These are phyloP conservation scores for Arthrinium puccinioides DNA, from an alignment of 2,329 filamentous ascomycete genomes.

Conservation along the genomic window DNA sequence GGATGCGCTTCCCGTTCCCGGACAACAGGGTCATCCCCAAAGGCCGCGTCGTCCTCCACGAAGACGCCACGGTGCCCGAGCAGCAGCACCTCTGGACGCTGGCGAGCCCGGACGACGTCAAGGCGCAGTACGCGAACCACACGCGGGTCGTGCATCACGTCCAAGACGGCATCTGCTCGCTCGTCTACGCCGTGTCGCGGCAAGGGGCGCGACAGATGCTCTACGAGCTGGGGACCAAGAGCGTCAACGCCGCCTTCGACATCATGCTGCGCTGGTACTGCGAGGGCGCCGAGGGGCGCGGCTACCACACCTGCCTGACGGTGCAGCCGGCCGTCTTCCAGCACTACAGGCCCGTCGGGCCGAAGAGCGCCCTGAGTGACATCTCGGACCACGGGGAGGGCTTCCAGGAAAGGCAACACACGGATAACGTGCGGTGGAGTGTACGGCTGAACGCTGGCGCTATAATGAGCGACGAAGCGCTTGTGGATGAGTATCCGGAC, in stretches of 20 bases:
- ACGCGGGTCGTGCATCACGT: slow-evolving; percentile 8
- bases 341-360: slow-evolving; percentile 11
- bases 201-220: slow-evolving; percentile 7
- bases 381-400: slow-evolving; percentile 18
- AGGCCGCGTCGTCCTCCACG: slow-evolving; percentile 5
- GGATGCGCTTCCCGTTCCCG: slow-evolving; percentile 8
- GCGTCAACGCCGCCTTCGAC: slow-evolving; percentile 18
- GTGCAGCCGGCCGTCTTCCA: slow-evolving; percentile 20
- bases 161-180: slow-evolving; percentile 5
- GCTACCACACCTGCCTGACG: slow-evolving; percentile 15
- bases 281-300: slow-evolving; percentile 14
- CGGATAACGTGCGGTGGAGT: slow-evolving; percentile 17
- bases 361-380: slow-evolving; percentile 11
- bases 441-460: slow-evolving; percentile 17
- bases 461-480: too few relatives aligned
- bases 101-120: neutral
- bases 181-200: slow-evolving; percentile 7
- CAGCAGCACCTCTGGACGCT: slow-evolving; percentile 2
- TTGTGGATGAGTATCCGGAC: slow-evolving; percentile 2
- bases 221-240: slow-evolving; percentile 5
- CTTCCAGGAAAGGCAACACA: slow-evolving; percentile 10
- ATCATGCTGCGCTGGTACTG: slow-evolving; percentile 29
- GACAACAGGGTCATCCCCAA: slow-evolving; percentile 4
- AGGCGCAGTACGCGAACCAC: neutral
- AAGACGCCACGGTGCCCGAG: slow-evolving; percentile 7